Base-by-base conservation (phyloP, 345 rosid species). In the Diplotaxis tenuifolia region DNA sequence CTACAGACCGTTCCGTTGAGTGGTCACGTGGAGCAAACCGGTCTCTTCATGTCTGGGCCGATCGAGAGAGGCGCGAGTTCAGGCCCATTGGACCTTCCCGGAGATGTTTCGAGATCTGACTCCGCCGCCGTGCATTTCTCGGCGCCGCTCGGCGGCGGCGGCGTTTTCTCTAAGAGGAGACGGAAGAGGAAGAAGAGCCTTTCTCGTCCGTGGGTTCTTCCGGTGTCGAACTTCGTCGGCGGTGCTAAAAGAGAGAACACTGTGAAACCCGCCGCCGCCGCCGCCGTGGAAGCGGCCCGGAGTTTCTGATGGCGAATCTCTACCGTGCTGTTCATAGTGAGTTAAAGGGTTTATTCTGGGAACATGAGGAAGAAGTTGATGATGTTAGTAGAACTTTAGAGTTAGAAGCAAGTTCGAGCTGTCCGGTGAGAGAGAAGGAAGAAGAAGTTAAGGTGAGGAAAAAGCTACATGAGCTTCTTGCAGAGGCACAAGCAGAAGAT, bases 221-320 rank as follows among this genome's bases (percentile, higher is more conserved):
- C 97, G 55, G 96, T 94, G 73, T 79, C 85, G 75, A 89, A 86
- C 81, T 89, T 93, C 72, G 92, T 82, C 36, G 83, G 79, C 28
- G 85, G 86, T 42, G 86, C 80, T 50, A 78, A 84, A 76, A 88
- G 70, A 60, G 91, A 88, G 55, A 84, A 72, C 47, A 72, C 69
- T 9, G 75, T 59, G 45, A 79, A 53, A 21, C 32, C 72, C 20
- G 45, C 11, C 47, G 27, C 12, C 54, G 63, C n/a, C n/a, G n/a
- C n/a, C n/a, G n/a, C n/a, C n/a, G n/a, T n/a, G n/a, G n/a, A n/a
- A n/a, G n/a, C n/a, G n/a, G n/a, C n/a, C 96, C 99, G 1, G 97
- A 94, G 60, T 94, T 92, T 87, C 76, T 92, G 86, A 94, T 94
- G 99, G 96, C 90, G 60, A 86, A 89, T 86, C 99, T 94, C 29